phyloP scores from a whole-genome alignment of 2,329 filamentous ascomycete species.

The Cephalotrichum gorgonifer region DNA sequence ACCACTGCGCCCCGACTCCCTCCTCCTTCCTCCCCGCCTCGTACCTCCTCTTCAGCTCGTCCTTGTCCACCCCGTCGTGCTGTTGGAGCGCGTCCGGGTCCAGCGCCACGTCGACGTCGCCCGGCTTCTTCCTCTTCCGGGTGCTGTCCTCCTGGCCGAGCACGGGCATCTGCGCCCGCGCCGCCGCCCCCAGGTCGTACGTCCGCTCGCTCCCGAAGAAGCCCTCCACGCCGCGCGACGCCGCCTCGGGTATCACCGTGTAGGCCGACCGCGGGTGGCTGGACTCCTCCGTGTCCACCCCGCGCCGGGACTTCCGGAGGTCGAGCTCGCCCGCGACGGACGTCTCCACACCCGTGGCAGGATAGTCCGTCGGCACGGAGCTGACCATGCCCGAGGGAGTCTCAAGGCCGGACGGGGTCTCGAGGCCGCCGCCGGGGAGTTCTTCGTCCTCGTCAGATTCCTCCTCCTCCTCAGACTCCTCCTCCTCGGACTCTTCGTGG shows the following conservation, averaged over 20 bases:
- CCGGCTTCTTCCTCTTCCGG: slow-evolving; percentile 88
- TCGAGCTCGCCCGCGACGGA: slow-evolving; percentile 81
- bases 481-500: slow-evolving; percentile 63
- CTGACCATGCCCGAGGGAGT: slow-evolving; percentile 75
- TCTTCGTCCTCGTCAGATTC: slow-evolving; percentile 54
- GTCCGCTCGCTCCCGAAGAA: slow-evolving; percentile 95
- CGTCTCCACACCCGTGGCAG: slow-evolving; percentile 56
- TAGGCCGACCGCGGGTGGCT: slow-evolving; percentile 71
- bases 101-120: slow-evolving; percentile 86
- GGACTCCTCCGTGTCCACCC: slow-evolving; percentile 77
- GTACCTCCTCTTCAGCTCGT: slow-evolving; percentile 70
- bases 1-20: slow-evolving; percentile 58
- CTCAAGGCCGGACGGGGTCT: slow-evolving; percentile 68
- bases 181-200: slow-evolving; percentile 64
- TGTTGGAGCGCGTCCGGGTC: slow-evolving; percentile 71
- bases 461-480: slow-evolving; percentile 64
- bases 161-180: slow-evolving; percentile 51
- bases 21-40: slow-evolving; percentile 61
- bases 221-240: slow-evolving; percentile 64
- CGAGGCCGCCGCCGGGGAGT: slow-evolving; percentile 53
- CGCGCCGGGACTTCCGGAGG: slow-evolving; percentile 70
- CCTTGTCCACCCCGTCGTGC: slow-evolving; percentile 72
- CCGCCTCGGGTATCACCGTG: slow-evolving; percentile 69
- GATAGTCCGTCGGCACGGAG: slow-evolving; percentile 70
- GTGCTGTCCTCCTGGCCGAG: slow-evolving; percentile 70